These are phyloP conservation scores for Acrasis kona DNA, from an alignment of 78 protist species.

Conservation along the genomic window DNA sequence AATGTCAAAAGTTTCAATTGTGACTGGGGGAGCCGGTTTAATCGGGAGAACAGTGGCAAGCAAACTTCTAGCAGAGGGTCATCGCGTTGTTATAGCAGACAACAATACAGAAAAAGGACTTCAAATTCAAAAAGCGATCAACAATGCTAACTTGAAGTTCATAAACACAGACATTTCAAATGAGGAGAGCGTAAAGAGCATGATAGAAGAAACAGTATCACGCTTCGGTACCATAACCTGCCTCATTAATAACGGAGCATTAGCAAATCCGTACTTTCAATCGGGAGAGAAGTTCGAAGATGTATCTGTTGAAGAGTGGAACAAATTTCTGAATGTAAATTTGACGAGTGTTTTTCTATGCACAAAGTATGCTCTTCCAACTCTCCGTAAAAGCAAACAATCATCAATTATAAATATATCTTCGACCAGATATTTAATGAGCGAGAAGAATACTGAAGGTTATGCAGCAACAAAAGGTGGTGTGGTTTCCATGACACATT, in stretches of 20 bases:
- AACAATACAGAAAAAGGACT: not conserved
- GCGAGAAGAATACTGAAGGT: not conserved
- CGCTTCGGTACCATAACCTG: not conserved
- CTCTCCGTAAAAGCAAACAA: not conserved
- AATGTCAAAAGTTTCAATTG: no score
- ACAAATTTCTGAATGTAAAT: not conserved
- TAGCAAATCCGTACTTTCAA: not conserved
- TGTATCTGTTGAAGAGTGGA: not conserved
- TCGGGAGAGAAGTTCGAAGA: not conserved
- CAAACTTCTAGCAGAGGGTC: no score
- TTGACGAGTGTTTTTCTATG: not conserved
- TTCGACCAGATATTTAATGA: not conserved
- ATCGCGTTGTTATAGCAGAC: not conserved
- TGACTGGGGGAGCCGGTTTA: no score
- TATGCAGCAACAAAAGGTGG: conserved; percentile 10
- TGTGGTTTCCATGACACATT: conserved; percentile 1
- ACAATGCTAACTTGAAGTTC: not conserved
- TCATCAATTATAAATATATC: conserved; percentile 6
- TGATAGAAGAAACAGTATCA: not conserved
- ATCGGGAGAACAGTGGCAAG: no score
- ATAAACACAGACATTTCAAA: not conserved
- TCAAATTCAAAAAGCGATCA: not conserved
- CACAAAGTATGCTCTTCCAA: not conserved
- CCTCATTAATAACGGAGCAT: not conserved
- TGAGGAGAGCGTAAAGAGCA: not conserved